These are phyloP conservation scores for Aspergillus sojae DNA, from an alignment of 2,329 filamentous ascomycete genomes.

Conservation along the genomic window DNA sequence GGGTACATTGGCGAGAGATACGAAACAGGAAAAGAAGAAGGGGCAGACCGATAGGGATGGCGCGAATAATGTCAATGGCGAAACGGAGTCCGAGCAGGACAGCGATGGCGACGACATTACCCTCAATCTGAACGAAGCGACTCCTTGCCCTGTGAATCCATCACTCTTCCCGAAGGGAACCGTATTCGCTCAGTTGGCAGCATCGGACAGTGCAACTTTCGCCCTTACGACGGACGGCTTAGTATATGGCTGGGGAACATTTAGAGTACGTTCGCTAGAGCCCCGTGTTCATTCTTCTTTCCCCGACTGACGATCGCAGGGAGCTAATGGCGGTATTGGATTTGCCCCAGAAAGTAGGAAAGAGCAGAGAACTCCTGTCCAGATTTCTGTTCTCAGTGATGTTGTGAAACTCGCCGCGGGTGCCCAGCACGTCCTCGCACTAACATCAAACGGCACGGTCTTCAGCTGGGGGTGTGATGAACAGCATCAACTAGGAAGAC, in stretches of 20 bases:
- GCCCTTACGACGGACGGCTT: slow-evolving; percentile 73
- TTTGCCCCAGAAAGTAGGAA: slow-evolving; percentile 51
- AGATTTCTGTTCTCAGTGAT: slow-evolving; percentile 61
- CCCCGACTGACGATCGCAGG: slow-evolving; percentile 34
- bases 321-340: slow-evolving; percentile 61
- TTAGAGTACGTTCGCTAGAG: slow-evolving; percentile 57
- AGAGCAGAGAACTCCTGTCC: slow-evolving; percentile 40
- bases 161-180: slow-evolving; percentile 62
- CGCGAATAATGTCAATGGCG: background rate
- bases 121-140: slow-evolving; percentile 73
- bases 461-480: slow-evolving; percentile 74
- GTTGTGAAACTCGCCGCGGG: slow-evolving; percentile 67
- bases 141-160: slow-evolving; percentile 61
- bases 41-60: slow-evolving; percentile 37
- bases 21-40: slow-evolving; percentile 48
- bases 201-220: slow-evolving; percentile 75
- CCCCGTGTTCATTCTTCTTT: too few species aligned
- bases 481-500: slow-evolving; percentile 68
- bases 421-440: slow-evolving; percentile 71
- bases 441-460: slow-evolving; percentile 66
- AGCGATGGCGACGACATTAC: slow-evolving; percentile 57
- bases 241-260: slow-evolving; percentile 84
- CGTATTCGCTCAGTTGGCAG: slow-evolving; percentile 67
- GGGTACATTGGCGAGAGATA: slow-evolving; percentile 74
- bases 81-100: slow-evolving; percentile 34